Evolutionary conservation across 2,329 filamentous ascomycete genomes (phyloP), one percentile per base, ranked within the genome.

Genomic region (Penicillium sp.): DNA sequence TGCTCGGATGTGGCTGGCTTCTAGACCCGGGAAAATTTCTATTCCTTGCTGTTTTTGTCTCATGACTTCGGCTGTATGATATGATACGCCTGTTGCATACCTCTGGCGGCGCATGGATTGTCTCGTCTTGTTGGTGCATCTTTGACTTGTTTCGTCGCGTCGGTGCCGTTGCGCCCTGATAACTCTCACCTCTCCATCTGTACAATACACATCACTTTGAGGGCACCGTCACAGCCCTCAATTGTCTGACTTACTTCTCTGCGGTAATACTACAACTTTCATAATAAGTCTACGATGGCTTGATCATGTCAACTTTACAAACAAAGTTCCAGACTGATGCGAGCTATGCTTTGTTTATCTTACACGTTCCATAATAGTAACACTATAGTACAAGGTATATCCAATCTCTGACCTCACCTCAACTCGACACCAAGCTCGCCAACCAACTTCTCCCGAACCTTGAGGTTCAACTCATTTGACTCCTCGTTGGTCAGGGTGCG

Each of bases 401-500:
- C 36, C 32, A 50, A 16, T n/a, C 38, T 45, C 32, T 38, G 39
- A 57, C 10, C 44, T 70, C 62, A 91, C 71, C 90, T 82, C 64
- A 96, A 77, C 74, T 96, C 89, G 18, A 97, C 90, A 0, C 89
- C 89, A 54, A 96, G 77, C 63, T 84, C 84, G 56, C 82, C 76
- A 3, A 89, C 86, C 58, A 97, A 75, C 60, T 83, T 81, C 57
- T 76, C 66, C 40, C 81, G 78, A 42, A 97, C 87, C 61, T 79
- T 73, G 46, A 85, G 79, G 71, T 99, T 93, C 68, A 96, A 75
- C 41, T 79, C 73, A 69, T 95, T 95, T 10, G 86, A 84, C 79
- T 96, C 90, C 34, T 83, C 79, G 64, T 92, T 94, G 9, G 88
- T 96, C 72, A 99, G 77, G 1, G 93, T 99, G 68, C 89, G 83